Evolutionary conservation across 2,329 filamentous ascomycete genomes (phyloP), one percentile per base, ranked within the genome.

Genomic region (Hymenoscyphus scutula): DNA sequence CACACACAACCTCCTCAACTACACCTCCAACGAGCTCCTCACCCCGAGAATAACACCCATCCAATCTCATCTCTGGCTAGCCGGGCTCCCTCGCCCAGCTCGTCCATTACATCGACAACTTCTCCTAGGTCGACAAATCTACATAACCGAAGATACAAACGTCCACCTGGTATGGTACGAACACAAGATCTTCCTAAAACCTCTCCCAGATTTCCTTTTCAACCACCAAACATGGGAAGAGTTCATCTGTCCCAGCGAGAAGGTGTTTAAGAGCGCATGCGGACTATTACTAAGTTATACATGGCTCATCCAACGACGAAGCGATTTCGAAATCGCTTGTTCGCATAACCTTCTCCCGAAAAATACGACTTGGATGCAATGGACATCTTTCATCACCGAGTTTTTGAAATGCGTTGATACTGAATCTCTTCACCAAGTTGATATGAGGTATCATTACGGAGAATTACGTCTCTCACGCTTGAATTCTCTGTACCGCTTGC

Each of bases 321-420:
- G 73, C 55, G 77, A 78, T 62, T 72, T 77, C 19, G 45, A 55
- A 4, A 74, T 78, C 15, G 76, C 75, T 3, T 62, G 68, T 30
- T 68, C 74, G 6, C 53, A 64, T 13, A 60, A 61, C 11, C 68
- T 77, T 0, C 53, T 77, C 17, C 73, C 74, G 4, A n/a, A 38
- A 23, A 30, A 58, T 1, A 65, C 67, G 25, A 15, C 61, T 5
- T 68, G 61, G 61, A 23, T 63, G 5, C 4, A 59, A 1, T 77
- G 75, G 75, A 63, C 62, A 3, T n/a, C 37, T n/a, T 62, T 29
- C 27, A 6, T 6, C 27, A 29, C 3, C 27, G 67, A 3, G 3
- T 64, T 69, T 53, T 48, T 65, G 29, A 17, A 63, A 34, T 37
- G 62, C 37, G 57, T 67, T 15, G 60, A 67, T 53, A 56, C 63